Evolutionary conservation across 148 eudicot genomes (phyloP), one percentile per base, ranked within the genome.

Genomic region (Amaranthus cruentus): DNA sequence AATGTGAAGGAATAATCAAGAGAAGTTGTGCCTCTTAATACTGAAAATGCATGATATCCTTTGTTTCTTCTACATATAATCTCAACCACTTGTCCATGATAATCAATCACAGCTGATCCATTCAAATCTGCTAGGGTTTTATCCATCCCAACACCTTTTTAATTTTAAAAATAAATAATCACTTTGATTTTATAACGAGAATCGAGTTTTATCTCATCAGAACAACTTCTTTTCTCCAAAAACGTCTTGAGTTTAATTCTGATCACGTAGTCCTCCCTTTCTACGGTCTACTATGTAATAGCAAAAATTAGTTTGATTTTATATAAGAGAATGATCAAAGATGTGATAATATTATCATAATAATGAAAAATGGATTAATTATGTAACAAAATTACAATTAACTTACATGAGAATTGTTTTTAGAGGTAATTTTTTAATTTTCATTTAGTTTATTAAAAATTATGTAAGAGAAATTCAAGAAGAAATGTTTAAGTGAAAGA

Each of bases 1-100:
- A 80, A 76, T 38, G 93, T 76, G 71, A 94, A 88, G 13, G 93
- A 81, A 66, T 70, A 91, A 43, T 88, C 80, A 14, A 83, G 57
- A 64, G 93, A 90, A 72, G 54, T 77, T 18, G 64, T 55, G 4
- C 75, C 53, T 18, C 84, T 81, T 12, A 87, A 80, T 55, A 91
- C 18, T 7, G 89, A 85, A 55, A 80, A 78, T 7, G 91, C 80
- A 49, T 83, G 91, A 7, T 7, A 61, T 0, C 49, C 9, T 0
- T 47, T 75, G n/a, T 71, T 68, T 8, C 42, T 46, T 7, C 68
- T 73, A 71, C 96, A 90, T 15, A 88, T 10, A 4, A 79, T 66
- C 21, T 76, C 75, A n/a, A 73, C 55, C 9, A 9, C 54, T 4
- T 55, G 28, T 0, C 79, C 55, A 46, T 80, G 64, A 55, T 68